A percentile compares a stretch with the other conserved stretches of the same genome.
These are phyloP conservation scores for Fusarium mundagurra DNA, from an alignment of 2,329 filamentous ascomycete species.

Conservation along the genomic window DNA sequence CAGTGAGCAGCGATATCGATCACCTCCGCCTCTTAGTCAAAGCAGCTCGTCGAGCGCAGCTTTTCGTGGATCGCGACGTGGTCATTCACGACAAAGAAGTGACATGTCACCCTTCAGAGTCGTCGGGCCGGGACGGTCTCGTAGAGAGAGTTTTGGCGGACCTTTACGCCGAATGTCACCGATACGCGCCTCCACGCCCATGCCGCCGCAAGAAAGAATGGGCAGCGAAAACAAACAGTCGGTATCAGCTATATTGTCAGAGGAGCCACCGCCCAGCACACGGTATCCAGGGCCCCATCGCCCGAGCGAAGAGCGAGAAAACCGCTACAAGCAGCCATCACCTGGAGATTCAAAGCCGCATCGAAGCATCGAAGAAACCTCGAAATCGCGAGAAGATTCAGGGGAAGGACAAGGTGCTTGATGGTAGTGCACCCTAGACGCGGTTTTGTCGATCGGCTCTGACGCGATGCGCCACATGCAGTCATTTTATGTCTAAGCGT, in stretches of 20 bases:
- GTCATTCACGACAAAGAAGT: slow-evolving; percentile 51
- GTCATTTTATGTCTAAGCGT: neutral
- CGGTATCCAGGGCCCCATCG: slow-evolving; percentile 23
- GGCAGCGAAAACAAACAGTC: slow-evolving; percentile 47
- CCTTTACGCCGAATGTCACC: slow-evolving; percentile 40
- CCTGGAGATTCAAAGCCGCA: slow-evolving; percentile 26
- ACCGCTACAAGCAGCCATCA: slow-evolving; percentile 20
- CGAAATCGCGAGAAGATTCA: slow-evolving; percentile 26
- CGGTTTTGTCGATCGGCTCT: slow-evolving; percentile 25
- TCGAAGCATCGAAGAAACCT: slow-evolving; percentile 16
- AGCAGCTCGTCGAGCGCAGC: slow-evolving; percentile 41
- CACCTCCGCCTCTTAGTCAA: slow-evolving; percentile 46
- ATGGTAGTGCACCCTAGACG: slow-evolving; percentile 23
- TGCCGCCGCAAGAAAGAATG: slow-evolving; percentile 35
- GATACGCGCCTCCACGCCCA: slow-evolving; percentile 38
- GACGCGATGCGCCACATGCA: slow-evolving; percentile 28
- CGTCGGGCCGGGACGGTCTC: slow-evolving; percentile 36
- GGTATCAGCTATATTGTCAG: slow-evolving; percentile 48
- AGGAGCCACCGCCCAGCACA: slow-evolving; percentile 30
- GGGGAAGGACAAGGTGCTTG: slow-evolving; percentile 26
- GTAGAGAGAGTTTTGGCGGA: slow-evolving; percentile 42
- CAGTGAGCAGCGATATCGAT: slow-evolving; percentile 46
- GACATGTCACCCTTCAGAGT: slow-evolving; percentile 50
- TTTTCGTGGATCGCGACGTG: slow-evolving; percentile 38
- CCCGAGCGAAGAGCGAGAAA: slow-evolving; percentile 22